These are phyloP conservation scores for Boletus eberwhitei DNA, from an alignment of 768 basidiomycete genomes.

Conservation along the genomic window DNA sequence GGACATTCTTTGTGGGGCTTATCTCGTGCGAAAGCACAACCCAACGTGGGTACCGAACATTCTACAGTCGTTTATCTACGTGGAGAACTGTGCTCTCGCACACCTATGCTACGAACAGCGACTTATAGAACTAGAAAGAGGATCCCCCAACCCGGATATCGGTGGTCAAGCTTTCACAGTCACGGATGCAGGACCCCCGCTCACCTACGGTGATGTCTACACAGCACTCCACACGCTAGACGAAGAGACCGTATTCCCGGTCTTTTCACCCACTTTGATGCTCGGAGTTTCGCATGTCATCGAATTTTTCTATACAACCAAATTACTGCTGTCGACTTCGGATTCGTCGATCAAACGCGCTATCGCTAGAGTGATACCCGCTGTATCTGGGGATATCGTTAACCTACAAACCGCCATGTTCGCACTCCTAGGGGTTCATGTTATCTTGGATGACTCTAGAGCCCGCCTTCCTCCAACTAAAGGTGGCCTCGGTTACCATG, in stretches of 20 bases:
- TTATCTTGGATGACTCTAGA: conserved; percentile 65
- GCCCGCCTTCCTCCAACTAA: conserved; percentile 51
- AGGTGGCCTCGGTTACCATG: conserved; percentile 63
- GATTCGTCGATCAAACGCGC: conserved; percentile 26
- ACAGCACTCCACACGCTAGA: conserved; percentile 51
- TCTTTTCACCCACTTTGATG: conserved; percentile 60
- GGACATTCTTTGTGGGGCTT: conserved; percentile 63
- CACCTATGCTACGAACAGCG: conserved; percentile 74
- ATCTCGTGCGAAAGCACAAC: conserved; percentile 56
- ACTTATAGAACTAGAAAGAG: conserved; percentile 51
- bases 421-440: conserved; percentile 48
- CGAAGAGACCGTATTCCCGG: conserved; percentile 54
- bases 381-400: conserved; percentile 46
- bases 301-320: conserved; percentile 51
- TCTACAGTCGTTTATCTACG: conserved; percentile 65
- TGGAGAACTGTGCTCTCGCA: conserved; percentile 72
- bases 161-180: conserved; percentile 70
- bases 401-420: conserved; percentile 62
- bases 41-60: conserved; percentile 59
- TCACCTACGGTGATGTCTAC: conserved; percentile 64
- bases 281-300: conserved; percentile 58
- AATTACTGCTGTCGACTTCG: conserved; percentile 37
- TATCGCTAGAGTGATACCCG: conserved; percentile 41
- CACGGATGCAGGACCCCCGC: conserved; percentile 61
- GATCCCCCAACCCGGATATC: conserved; percentile 52